Evolutionary conservation across 805 yeast genomes (phyloP).

Genomic region (Scheffersomyces ergatensis): DNA sequence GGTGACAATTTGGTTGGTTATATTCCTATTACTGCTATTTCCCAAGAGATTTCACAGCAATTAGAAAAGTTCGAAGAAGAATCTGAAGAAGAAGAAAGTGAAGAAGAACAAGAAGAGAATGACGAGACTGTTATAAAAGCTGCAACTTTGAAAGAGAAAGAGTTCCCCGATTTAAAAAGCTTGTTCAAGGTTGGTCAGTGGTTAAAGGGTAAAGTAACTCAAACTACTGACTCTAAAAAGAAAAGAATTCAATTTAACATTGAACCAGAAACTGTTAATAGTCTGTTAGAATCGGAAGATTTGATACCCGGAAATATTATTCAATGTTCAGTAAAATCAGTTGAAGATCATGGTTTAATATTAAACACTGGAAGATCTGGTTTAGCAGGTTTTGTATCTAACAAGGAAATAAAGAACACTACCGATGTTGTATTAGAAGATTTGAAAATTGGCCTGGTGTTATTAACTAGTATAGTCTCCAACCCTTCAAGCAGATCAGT

Average conservation of each 20-base stretch:
- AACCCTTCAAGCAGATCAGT: constrained; percentile 53
- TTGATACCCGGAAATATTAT: constrained; percentile 57
- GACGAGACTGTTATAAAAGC: constrained; percentile 18
- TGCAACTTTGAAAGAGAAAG: constrained; percentile 19
- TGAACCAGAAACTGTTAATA: constrained; percentile 74
- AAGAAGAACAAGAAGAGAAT: constrained; percentile 27
- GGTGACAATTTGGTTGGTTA: constrained; percentile 82
- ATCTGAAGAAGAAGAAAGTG: constrained; percentile 39
- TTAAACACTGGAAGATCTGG: constrained; percentile 63
- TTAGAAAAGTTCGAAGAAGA: constrained; percentile 54
- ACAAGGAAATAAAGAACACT: constrained; percentile 54
- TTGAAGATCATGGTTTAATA: constrained; percentile 91
- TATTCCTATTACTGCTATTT: constrained; percentile 71
- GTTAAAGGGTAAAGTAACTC: constrained; percentile 77
- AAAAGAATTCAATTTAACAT: constrained; percentile 69
- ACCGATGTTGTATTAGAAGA: constrained; percentile 28
- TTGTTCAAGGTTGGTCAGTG: constrained; percentile 76
- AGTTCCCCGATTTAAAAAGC: constrained; percentile 54
- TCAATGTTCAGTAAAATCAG: constrained; percentile 73
- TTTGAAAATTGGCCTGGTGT: constrained; percentile 61
- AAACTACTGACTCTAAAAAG: constrained; percentile 42
- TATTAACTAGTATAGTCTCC: constrained; percentile 55
- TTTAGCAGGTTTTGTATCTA: constrained; percentile 70
- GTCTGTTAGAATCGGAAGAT: constrained; percentile 61
- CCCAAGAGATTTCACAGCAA: constrained; percentile 55